phyloP scores from a whole-genome alignment of 2,329 filamentous ascomycete genomes.

The Fusarium lateritium region DNA sequence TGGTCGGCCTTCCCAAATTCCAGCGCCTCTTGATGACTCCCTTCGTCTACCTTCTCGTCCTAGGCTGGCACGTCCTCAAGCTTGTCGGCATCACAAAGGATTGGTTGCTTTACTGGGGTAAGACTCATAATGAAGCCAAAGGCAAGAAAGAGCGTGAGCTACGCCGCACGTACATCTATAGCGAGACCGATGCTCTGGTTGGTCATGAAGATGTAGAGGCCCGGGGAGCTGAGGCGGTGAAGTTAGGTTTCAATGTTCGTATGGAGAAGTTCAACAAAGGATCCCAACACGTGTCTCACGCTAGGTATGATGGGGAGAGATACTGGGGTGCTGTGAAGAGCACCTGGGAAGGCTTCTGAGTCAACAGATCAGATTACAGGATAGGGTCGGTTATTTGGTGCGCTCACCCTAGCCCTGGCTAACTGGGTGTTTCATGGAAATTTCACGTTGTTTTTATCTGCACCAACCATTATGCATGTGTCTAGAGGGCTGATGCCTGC shows the following conservation, averaged over 20 bases:
- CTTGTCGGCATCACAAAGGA: not conserved
- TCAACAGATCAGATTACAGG: too few species aligned
- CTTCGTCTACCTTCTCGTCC: not conserved
- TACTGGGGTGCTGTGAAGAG: conserved; percentile 16
- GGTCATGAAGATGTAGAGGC: not conserved
- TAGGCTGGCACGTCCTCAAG: not conserved
- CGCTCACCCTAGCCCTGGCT: too few species aligned
- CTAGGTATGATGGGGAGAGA: conserved; percentile 8
- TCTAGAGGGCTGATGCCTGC: too few species aligned
- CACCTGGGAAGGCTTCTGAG: not conserved
- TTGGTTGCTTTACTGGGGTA: conserved; percentile 14
- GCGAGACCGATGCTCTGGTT: conserved; percentile 14
- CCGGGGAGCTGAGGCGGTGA: conserved; percentile 6
- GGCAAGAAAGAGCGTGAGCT: conserved; percentile 18
- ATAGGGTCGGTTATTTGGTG: too few species aligned
- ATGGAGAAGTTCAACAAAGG: conserved; percentile 19
- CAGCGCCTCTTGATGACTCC: not conserved
- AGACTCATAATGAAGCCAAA: conserved; percentile 16
- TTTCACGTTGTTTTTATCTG: too few species aligned
- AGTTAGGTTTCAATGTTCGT: not conserved
- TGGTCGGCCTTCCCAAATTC: not conserved
- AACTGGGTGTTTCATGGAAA: too few species aligned
- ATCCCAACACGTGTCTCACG: conserved; percentile 25
- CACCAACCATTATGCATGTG: too few species aligned
- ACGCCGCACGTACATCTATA: conserved; percentile 31